phyloP scores from a whole-genome alignment of 345 rosid species.

The Crucihimalaya himalaica region DNA sequence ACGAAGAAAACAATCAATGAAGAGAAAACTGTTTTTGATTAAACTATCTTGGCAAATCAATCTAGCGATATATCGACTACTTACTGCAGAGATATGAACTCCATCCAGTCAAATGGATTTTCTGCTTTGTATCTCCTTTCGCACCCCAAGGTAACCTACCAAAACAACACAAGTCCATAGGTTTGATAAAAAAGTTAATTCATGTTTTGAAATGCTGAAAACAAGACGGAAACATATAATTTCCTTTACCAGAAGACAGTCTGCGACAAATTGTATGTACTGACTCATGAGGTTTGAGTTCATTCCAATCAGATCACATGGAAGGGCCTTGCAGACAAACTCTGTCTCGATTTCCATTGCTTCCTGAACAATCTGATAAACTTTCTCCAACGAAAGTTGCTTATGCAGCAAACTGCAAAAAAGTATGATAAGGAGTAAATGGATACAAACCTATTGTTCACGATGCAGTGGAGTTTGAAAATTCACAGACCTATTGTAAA shows the following conservation, averaged over 20 bases:
- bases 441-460: not conserved
- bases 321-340: constrained; percentile 90
- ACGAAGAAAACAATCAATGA: constrained; percentile 19
- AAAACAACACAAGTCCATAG: not conserved
- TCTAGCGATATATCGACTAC: constrained; percentile 31
- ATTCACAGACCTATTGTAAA: no score
- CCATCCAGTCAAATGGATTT: constrained; percentile 99
- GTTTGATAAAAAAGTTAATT: not conserved
- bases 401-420: constrained; percentile 64
- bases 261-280: constrained; percentile 87
- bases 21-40: constrained; percentile 3
- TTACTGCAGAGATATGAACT: constrained; percentile 89
- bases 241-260: constrained; percentile 71
- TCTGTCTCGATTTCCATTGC: constrained; percentile 88
- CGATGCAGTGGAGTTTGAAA: not conserved
- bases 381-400: constrained; percentile 61
- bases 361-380: constrained; percentile 65
- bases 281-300: constrained; percentile 87
- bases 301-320: constrained; percentile 92
- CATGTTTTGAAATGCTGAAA: not conserved
- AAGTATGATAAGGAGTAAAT: constrained; percentile 1
- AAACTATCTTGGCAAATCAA: not conserved
- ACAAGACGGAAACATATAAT: not conserved
- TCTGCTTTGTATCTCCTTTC: constrained; percentile 63
- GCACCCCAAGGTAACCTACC: constrained; percentile 73